phyloP scores from a whole-genome alignment of 164 flowering plant species.

The grape (Vitis vinifera) region ASM3070453v1 NC_081823.1:2676001-2676500 shows the following conservation, averaged over 20 bases:
- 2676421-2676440: too few species aligned
- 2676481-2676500: too few species aligned
- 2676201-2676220: background rate
- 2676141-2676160: too few species aligned
- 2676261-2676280: background rate
- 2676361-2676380: background rate
- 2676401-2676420: too few species aligned
- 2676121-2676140: too few species aligned
- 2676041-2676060: background rate
- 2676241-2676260: background rate
- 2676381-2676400: background rate
- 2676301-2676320: background rate
- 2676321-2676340: background rate
- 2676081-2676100: background rate
- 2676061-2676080: background rate
- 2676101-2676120: background rate
- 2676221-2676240: too few species aligned
- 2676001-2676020: background rate
- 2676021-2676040: background rate
- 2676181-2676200: background rate
- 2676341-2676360: background rate
- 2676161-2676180: background rate
- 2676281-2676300: too few species aligned
- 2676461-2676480: too few species aligned
- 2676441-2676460: too few species aligned